Evolutionary conservation across 768 basidiomycete genomes (phyloP), one percentile per base, ranked within the genome.

Genomic region (Calocybe cyanea): DNA sequence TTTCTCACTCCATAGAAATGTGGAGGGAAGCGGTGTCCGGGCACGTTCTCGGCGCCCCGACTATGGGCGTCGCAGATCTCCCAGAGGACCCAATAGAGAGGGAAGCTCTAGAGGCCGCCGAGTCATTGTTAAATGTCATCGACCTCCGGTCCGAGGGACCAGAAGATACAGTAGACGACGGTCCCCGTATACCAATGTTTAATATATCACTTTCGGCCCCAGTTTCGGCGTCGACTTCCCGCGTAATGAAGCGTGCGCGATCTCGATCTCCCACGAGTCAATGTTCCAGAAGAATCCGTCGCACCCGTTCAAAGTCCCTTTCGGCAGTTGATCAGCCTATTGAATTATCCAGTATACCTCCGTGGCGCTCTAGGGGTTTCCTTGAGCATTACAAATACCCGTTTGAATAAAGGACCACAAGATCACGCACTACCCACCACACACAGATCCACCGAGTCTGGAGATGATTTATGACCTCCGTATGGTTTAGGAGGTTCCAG

Each of bases 1-100:
- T 51, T 9, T 67, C 25, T 11, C 31, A 32, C 5, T 39, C 60
- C 9, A 72, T 73, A 28, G 67, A 70, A 35, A 56, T 63, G 43
- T 80, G 78, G 78, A 63, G 70, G 19, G 69, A 67, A 42, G 63
- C 65, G 35, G 69, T 78, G 20, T 59, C 57, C 33, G 56, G 53
- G 31, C 59, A 57, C 40, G 45, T 39, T 31, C 46, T 46, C 39
- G 41, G 53, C 34, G 49, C 57, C 7, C 52, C 51, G 13, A 43
- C 31, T 35, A 15, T 41, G 7, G 39, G 45, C 2, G 41, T 32
- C 13, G 30, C 49, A 13, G 52, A 53, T 25, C 42, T 54, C 2
- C 54, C 50, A 19, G 56, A 55, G 30, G 51, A 54, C 19, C 32
- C 43, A 7, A 14, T 48, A 2, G 45, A 52, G 7, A 40, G 11